Evolutionary conservation across 306 rosid species (phyloP).

Genomic region (Comarum palustre): DNA sequence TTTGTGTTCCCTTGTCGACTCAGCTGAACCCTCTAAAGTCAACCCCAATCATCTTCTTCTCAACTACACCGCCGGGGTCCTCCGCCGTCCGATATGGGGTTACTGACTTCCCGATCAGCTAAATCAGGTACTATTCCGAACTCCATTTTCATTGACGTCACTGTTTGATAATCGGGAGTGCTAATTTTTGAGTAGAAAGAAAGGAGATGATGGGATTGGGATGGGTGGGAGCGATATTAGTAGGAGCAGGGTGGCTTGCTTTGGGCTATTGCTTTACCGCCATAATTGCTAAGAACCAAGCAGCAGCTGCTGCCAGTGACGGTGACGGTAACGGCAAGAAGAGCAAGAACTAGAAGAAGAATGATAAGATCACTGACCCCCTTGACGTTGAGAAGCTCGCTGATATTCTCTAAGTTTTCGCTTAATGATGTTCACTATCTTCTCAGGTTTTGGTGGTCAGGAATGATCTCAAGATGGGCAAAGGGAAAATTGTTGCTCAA

Average conservation of each 20-base stretch:
- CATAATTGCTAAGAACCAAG: conserved; percentile 31
- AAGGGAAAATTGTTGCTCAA: conserved; percentile 95
- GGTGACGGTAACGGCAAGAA: conserved; percentile 28
- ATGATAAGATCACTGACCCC: conserved; percentile 49
- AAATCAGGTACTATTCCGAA: background rate
- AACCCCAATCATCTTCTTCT: background rate
- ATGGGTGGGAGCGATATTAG: conserved; percentile 73
- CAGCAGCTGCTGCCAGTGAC: conserved; percentile 20
- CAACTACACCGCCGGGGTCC: background rate
- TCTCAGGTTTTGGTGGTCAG: conserved; percentile 79
- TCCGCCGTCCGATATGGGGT: conserved; percentile 11
- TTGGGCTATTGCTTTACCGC: conserved; percentile 58
- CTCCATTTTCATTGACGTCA: background rate
- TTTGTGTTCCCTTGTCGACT: background rate
- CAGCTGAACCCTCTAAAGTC: background rate
- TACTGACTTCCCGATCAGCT: background rate
- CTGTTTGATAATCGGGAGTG: background rate
- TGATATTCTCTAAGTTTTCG: conserved; percentile 37
- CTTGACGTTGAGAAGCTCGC: conserved; percentile 79
- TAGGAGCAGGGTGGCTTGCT: conserved; percentile 89
- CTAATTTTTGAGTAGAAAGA: background rate
- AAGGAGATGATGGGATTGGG: conserved; percentile 54
- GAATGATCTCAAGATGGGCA: conserved; percentile 97
- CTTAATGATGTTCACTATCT: background rate
- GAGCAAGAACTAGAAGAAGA: conserved; percentile 33